Evolutionary conservation across 305 asterid species (phyloP), one percentile per base, ranked within the genome.

Genomic region (Fraxinus albicans): DNA sequence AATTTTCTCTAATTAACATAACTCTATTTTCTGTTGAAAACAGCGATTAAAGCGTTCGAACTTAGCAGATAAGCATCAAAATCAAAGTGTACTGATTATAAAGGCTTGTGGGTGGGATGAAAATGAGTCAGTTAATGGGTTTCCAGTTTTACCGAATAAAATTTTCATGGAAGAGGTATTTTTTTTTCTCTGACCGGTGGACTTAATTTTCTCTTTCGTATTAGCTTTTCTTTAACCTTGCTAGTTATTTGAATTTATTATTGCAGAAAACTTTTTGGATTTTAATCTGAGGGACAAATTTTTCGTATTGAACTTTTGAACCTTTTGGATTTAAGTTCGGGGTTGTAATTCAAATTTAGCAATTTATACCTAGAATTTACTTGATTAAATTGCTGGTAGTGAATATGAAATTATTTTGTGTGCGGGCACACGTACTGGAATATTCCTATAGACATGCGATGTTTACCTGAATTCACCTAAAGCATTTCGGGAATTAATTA

Each of bases 151-250:
- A 55, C 97, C 92, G 78, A 83, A 86, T 87, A 93, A 87, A 80
- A n/a, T 91, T 83, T 93, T 93, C 86, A 88, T 83, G 90, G 98
- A 96, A 81, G 99, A 96, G 98, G 97, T 94, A 77, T 69, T 72
- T 73, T 85, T 36, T 31, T 82, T 72, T 12, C 15, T 40, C 9
- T 79, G 78, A 25, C 19, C 2, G 58, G 8, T 7, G 35, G 78
- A 34, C 4, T 12, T 73, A 12, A 67, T 76, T 33, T 63, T 53
- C 19, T 12, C 29, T 10, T 2, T 78, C 17, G n/a, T 1, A 3
- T 34, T 2, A 12, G 4, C 31, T 60, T 27, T 9, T 47, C 38
- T 29, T 65, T 27, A 69, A 38, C 19, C 9, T 17, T 2, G 6
- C 60, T 8, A 21, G 40, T 73, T n/a, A 67, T 0, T 23, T 13